These are phyloP conservation scores for Fragilariopsis cylindrus DNA, from an alignment of 108 stramenopile genomes.

Conservation along the genomic window DNA sequence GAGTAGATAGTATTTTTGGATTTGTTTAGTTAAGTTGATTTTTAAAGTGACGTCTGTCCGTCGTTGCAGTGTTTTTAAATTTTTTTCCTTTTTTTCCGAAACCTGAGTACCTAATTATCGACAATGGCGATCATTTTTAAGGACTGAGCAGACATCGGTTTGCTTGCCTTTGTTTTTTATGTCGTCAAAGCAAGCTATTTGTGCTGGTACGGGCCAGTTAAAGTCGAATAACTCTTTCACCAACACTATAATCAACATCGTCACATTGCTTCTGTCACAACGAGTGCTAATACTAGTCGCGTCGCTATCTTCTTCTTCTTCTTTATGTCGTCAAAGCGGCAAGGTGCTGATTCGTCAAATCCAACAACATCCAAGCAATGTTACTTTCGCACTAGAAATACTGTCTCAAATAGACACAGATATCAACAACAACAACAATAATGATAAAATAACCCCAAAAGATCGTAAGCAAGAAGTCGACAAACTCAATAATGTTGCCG, in stretches of 20 bases:
- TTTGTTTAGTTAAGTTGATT: too few relatives aligned
- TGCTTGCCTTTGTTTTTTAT: too few relatives aligned
- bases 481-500: neutral
- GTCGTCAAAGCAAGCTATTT: neutral
- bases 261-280: neutral
- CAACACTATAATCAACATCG: neutral
- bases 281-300: too few relatives aligned
- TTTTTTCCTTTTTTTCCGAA: too few relatives aligned
- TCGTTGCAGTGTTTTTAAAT: too few relatives aligned
- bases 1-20: too few relatives aligned
- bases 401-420: conserved; percentile 3
- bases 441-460: neutral
- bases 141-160: too few relatives aligned
- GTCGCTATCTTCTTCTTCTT: neutral
- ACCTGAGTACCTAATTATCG: too few relatives aligned
- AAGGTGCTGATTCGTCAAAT: conserved; percentile 24
- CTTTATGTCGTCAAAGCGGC: conserved; percentile 1
- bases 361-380: conserved; percentile 23
- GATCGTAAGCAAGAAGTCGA: conserved; percentile 1
- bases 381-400: conserved; percentile 15
- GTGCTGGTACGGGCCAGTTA: neutral
- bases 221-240: neutral
- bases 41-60: too few relatives aligned
- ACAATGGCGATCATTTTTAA: too few relatives aligned
- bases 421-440: neutral